Conservation (phyloP, 2,329 filamentous ascomycete genomes). For the Talaromyces rugulosus region DNA sequence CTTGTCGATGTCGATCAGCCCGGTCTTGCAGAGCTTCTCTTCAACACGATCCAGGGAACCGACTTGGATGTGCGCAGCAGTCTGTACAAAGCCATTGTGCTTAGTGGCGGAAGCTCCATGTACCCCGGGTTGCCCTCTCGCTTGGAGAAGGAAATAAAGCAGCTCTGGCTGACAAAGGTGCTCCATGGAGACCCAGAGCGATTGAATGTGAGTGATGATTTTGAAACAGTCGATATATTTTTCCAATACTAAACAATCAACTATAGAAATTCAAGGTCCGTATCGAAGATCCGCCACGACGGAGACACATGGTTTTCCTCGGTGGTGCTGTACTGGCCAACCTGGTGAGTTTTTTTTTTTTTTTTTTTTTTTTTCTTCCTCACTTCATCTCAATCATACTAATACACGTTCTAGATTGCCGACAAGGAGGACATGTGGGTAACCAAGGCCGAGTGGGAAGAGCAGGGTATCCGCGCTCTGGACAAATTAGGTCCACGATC, state of each 20-base stretch:
- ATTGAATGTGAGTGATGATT: conserved; percentile 55
- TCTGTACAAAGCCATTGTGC: conserved; percentile 93
- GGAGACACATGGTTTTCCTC: conserved; percentile 99
- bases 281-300: conserved; percentile 93
- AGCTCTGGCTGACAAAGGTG: conserved; percentile 92
- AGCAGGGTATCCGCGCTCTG: conserved; percentile 77
- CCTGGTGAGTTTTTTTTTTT: conserved; percentile 55
- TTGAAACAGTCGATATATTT: no score
- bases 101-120: conserved; percentile 97
- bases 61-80: conserved; percentile 93
- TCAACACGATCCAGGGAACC: conserved; percentile 96
- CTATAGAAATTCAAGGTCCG: conserved; percentile 93
- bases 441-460: conserved; percentile 92
- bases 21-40: conserved; percentile 92
- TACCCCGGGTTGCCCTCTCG: conserved; percentile 93
- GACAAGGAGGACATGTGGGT: conserved; percentile 99
- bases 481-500: conserved; percentile 92
- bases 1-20: conserved; percentile 96
- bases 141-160: conserved; percentile 97
- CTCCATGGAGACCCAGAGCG: conserved; percentile 88
- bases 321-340: conserved; percentile 95
- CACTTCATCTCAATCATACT: not conserved
- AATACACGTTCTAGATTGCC: conserved; percentile 62
- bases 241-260: not conserved
- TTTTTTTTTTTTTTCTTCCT: conserved; percentile 8